These are phyloP conservation scores for Asterionellopsis glacialis DNA, from an alignment of 108 stramenopile genomes.

Conservation along the genomic window DNA sequence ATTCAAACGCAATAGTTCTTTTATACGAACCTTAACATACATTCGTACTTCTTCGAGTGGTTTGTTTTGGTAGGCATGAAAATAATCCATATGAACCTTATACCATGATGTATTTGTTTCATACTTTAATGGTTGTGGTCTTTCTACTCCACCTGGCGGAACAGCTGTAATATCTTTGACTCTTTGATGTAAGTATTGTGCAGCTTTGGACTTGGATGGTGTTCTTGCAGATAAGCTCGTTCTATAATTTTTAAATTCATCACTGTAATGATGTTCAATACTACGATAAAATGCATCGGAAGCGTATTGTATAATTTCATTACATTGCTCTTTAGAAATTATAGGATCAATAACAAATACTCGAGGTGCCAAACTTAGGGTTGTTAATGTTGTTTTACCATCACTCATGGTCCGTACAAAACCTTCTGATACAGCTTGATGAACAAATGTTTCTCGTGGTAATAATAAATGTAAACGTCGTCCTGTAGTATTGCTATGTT, in stretches of 20 bases:
- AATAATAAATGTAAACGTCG: conserved; percentile 8
- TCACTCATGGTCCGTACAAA: conserved; percentile 4
- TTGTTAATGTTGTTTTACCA: conserved; percentile 1
- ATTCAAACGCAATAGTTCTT: conserved; percentile 3
- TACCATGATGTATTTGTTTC: neutral
- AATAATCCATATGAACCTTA: conserved; percentile 12
- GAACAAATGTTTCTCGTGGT: conserved; percentile 13
- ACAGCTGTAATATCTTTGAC: conserved; percentile 8
- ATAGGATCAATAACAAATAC: conserved; percentile 11
- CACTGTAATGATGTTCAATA: conserved; percentile 5
- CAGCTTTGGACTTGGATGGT: neutral
- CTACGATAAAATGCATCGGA: neutral
- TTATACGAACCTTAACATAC: neutral
- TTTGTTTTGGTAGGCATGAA: conserved; percentile 1
- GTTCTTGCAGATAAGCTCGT: neutral
- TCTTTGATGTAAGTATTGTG: neutral
- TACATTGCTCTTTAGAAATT: neutral
- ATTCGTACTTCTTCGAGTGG: conserved; percentile 9
- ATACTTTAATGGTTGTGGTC: conserved; percentile 7
- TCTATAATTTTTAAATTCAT: conserved; percentile 5
- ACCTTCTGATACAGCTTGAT: conserved; percentile 8
- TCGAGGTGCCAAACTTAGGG: conserved; percentile 3
- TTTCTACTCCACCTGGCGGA: neutral
- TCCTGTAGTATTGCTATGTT: neutral
- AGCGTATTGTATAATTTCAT: conserved; percentile 3